phyloP scores from a whole-genome alignment of 2,329 filamentous ascomycete species.

The Rhinocladiella mackenziei region DNA sequence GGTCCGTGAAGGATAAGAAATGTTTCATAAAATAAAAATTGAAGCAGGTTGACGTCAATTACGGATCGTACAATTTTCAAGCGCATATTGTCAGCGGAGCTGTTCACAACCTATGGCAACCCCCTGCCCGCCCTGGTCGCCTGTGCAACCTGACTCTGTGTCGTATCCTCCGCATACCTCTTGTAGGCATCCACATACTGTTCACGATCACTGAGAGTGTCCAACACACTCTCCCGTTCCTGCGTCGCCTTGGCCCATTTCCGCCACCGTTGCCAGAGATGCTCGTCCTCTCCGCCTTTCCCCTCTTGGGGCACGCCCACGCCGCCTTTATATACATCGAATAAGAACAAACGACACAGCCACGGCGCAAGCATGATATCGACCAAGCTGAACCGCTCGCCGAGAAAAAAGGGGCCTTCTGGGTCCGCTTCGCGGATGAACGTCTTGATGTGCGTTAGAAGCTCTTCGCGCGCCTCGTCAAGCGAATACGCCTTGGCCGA shows the following conservation, averaged over 20 bases:
- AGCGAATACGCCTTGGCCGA: slow-evolving; percentile 42
- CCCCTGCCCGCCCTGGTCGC: slow-evolving; percentile 60
- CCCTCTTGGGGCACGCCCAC: slow-evolving; percentile 49
- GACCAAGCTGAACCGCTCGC: slow-evolving; percentile 59
- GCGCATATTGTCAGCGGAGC: no score
- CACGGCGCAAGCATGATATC: slow-evolving; percentile 71
- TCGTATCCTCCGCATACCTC: slow-evolving; percentile 63
- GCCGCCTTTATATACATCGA: slow-evolving; percentile 68
- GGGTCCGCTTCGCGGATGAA: slow-evolving; percentile 60
- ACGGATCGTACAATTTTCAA: no score
- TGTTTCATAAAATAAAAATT: no score
- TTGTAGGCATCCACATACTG: slow-evolving; percentile 66
- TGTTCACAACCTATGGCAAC: no score
- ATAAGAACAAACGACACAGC: slow-evolving; percentile 67
- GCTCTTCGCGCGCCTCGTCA: slow-evolving; percentile 54
- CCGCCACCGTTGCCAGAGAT: slow-evolving; percentile 61
- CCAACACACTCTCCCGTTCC: slow-evolving; percentile 58
- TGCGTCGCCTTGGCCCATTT: slow-evolving; percentile 60
- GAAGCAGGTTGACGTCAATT: not conserved
- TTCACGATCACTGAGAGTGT: slow-evolving; percentile 65
- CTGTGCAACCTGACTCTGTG: slow-evolving; percentile 58
- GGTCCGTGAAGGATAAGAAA: no score
- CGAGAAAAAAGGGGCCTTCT: slow-evolving; percentile 64
- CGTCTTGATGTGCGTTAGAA: slow-evolving; percentile 56
- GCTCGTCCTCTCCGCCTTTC: slow-evolving; percentile 51